phyloP scores from a whole-genome alignment of 495 filamentous ascomycete genomes.

The Thozetella sp. region DNA sequence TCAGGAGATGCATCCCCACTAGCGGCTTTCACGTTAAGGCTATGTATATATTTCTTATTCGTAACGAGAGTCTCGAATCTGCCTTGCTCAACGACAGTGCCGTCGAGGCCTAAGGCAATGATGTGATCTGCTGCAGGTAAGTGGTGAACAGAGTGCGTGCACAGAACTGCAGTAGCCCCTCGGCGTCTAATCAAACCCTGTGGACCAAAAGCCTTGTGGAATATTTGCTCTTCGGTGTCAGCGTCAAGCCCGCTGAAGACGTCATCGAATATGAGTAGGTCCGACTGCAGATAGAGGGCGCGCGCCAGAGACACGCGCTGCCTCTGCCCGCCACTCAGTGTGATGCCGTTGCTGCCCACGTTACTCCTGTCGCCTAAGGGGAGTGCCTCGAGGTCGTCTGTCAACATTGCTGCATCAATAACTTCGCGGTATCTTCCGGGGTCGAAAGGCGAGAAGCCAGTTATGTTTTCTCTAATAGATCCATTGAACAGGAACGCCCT shows the following conservation, averaged over 20 bases:
- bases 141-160: constrained; percentile 19
- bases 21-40: constrained; percentile 4
- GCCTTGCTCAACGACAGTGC: constrained; percentile 42
- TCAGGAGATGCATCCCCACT: background rate
- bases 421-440: constrained; percentile 58
- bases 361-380: constrained; percentile 53
- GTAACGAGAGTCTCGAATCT: constrained; percentile 16
- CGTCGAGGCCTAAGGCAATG: constrained; percentile 35
- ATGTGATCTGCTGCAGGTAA: constrained; percentile 43
- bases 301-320: constrained; percentile 46
- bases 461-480: constrained; percentile 60
- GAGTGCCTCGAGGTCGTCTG: constrained; percentile 47
- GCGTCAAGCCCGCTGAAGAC: constrained; percentile 53
- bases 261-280: constrained; percentile 12
- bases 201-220: constrained; percentile 51
- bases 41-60: constrained; percentile 4
- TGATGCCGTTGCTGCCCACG: constrained; percentile 62
- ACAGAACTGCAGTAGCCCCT: constrained; percentile 44
- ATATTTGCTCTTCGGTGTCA: constrained; percentile 58
- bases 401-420: constrained; percentile 57
- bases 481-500: constrained; percentile 56
- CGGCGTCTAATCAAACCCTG: constrained; percentile 53
- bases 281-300: constrained; percentile 3
- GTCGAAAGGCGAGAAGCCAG: constrained; percentile 50
- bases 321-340: constrained; percentile 64